These are phyloP conservation scores for Solanum neorickii DNA, from an alignment of 257 asterid genomes.

Conservation along the genomic window DNA sequence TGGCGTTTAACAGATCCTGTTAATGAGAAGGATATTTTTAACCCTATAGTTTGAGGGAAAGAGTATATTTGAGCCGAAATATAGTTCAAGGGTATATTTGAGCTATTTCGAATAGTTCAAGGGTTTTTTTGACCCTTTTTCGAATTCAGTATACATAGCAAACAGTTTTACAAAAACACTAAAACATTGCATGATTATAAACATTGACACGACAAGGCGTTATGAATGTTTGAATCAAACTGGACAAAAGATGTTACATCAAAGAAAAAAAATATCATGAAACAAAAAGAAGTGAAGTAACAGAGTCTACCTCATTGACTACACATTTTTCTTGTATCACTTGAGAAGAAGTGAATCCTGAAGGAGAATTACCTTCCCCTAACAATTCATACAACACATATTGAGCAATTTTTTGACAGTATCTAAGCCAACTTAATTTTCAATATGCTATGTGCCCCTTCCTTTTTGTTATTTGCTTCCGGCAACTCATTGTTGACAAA, in stretches of 20 bases:
- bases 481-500: background rate
- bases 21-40: too few species aligned
- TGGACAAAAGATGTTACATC: background rate
- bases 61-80: too few species aligned
- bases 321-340: slow-evolving; percentile 66
- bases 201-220: background rate
- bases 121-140: too few species aligned
- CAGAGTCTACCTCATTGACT: slow-evolving; percentile 63
- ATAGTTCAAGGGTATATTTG: too few species aligned
- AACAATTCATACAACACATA: slow-evolving; percentile 77
- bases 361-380: slow-evolving; percentile 61
- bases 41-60: too few species aligned
- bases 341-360: slow-evolving; percentile 58
- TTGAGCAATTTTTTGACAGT: slow-evolving; percentile 75
- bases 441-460: slow-evolving; percentile 7
- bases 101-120: too few species aligned
- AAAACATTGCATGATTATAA: background rate
- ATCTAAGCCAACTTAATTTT: slow-evolving; percentile 52
- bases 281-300: slow-evolving; percentile 38
- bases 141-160: background rate
- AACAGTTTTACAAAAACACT: background rate
- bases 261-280: background rate
- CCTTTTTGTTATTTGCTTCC: background rate
- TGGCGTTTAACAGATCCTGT: too few species aligned
- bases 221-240: background rate